Evolutionary conservation across 1,284 basidiomycete species (phyloP), one percentile per base, ranked within the genome.

Genomic region (Mycena sp.): DNA sequence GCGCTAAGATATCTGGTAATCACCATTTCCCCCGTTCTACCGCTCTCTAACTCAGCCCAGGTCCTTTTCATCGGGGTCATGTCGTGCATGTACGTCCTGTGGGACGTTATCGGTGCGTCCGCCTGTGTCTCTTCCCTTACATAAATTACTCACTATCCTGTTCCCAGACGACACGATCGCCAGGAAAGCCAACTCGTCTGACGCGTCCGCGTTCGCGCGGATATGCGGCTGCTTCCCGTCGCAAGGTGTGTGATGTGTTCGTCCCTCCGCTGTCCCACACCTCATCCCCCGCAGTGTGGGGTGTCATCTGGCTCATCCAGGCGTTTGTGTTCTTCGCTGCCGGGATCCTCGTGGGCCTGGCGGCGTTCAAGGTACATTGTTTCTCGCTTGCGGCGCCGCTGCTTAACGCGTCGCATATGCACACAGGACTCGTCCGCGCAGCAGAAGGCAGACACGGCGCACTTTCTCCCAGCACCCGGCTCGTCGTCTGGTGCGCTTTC

Each of bases 111-210:
- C 57, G 93, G 93, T 87, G 68, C 56, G 84, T 74, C 41, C 10
- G 28, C 25, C 19, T 40, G 10, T 10, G 11, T 48, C 40, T 17
- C 43, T 50, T 6, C 55, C 56, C 11, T 57, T 25, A 35, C 25
- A 30, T 28, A 3, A 32, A 7, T 19, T 46, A 57, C 57, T 58
- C 53, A 38, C 25, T 49, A 38, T 26, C 65, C 53, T 74, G 62
- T 67, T 72, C 46, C 58, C 72, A 88, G 93, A 96, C 71, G 96
- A 98, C 74, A 95, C 96, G 4, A 89, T 98, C 61, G 85, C 88
- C 14, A 85, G 96, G 54, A 98, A 98, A 78, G 90, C 96, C 66
- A 97, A 98, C 72, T 87, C 88, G 23, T 96, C 93, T 2, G 97
- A 99, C 73, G 97, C 97, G 0, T 90, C 90, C 6, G 90, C 92